Percentiles rank a stretch among this genome's conserved stretches.
phyloP scores from a whole-genome alignment of 371 early-diverging fungal species.

The Blakeslea trispora region DNA sequence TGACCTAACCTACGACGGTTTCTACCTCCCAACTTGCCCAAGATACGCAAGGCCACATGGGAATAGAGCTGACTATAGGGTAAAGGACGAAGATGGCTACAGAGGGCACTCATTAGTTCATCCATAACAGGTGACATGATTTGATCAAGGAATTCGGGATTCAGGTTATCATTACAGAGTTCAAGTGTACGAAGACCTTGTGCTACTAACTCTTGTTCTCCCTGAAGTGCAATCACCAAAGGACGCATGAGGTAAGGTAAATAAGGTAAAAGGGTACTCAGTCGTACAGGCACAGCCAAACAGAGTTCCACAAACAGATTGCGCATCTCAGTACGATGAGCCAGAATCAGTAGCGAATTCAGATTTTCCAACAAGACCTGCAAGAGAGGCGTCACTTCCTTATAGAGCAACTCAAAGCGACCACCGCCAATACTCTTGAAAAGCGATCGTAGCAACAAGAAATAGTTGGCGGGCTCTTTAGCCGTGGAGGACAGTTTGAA shows the following conservation, averaged over 20 bases:
- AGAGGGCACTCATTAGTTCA: constrained; percentile 91
- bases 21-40: constrained; percentile 97
- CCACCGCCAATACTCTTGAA: constrained; percentile 84
- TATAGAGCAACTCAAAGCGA: constrained; percentile 68
- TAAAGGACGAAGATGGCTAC: constrained; percentile 86
- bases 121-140: constrained; percentile 92
- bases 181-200: constrained; percentile 97
- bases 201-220: constrained; percentile 88
- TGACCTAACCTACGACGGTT: constrained; percentile 80
- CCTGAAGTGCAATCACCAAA: constrained; percentile 90
- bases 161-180: constrained; percentile 97
- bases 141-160: constrained; percentile 96
- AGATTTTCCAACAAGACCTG: constrained; percentile 89
- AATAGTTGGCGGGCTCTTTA: constrained; percentile 89
- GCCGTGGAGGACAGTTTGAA: constrained; percentile 84
- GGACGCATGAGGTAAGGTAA: constrained; percentile 96
- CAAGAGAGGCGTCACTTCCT: constrained; percentile 92
- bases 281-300: constrained; percentile 95
- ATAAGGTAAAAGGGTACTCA: constrained; percentile 93
- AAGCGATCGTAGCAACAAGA: constrained; percentile 84
- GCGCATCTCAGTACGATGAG: constrained; percentile 82
- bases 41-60: constrained; percentile 87
- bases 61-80: constrained; percentile 85
- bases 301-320: constrained; percentile 90
- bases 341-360: constrained; percentile 79